Evolutionary conservation across 306 rosid species (phyloP).

Genomic region (Pyrus bretschneideri): DNA sequence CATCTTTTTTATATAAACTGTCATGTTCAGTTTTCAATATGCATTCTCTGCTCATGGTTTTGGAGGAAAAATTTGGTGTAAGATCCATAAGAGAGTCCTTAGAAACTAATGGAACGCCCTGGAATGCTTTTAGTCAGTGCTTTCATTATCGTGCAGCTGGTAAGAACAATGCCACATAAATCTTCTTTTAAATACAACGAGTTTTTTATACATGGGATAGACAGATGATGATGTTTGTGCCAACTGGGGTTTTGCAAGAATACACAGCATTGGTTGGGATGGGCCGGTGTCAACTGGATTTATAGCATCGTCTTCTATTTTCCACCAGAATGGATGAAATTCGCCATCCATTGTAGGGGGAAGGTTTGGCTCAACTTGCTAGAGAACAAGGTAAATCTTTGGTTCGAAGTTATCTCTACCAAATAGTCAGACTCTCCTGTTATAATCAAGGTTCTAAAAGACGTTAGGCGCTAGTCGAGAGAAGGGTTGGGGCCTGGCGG

Average conservation of each 20-base stretch:
- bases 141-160: slow-evolving; percentile 73
- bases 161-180: slow-evolving; percentile 22
- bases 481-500: no score
- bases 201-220: not conserved
- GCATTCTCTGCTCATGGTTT: not conserved
- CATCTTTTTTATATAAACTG: not conserved
- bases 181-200: not conserved
- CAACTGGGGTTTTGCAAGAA: slow-evolving; percentile 70
- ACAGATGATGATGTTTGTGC: slow-evolving; percentile 55
- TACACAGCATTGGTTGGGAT: slow-evolving; percentile 79
- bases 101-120: slow-evolving; percentile 82
- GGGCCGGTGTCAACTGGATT: slow-evolving; percentile 98
- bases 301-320: slow-evolving; percentile 76
- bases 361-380: slow-evolving; percentile 81
- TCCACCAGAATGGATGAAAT: slow-evolving; percentile 71
- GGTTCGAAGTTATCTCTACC: no score
- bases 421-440: not conserved
- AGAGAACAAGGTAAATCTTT: slow-evolving; percentile 69
- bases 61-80: slow-evolving; percentile 70
- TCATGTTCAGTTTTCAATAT: slow-evolving; percentile 8
- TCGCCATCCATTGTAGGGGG: slow-evolving; percentile 84
- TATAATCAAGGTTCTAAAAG: no score
- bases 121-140: slow-evolving; percentile 58
- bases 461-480: no score
- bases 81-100: slow-evolving; percentile 23